Conservation (phyloP, 2,329 filamentous ascomycete species). For the Aspergillus sp. region DNA sequence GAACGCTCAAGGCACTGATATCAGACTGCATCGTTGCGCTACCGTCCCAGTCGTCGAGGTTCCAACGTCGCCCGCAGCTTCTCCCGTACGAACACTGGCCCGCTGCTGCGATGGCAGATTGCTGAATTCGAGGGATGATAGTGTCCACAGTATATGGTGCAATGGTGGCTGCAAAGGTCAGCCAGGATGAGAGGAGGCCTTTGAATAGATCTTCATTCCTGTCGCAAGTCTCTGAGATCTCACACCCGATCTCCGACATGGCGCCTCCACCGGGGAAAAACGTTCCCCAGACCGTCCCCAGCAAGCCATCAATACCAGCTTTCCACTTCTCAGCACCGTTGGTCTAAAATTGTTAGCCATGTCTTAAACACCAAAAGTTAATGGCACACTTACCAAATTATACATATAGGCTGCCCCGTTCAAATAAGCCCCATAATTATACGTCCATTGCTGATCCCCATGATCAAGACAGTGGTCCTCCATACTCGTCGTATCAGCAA, state of each 20-base stretch:
- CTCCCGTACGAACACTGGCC: slow-evolving; percentile 61
- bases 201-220: slow-evolving; percentile 74
- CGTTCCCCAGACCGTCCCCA: slow-evolving; percentile 48
- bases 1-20: slow-evolving; percentile 42
- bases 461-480: slow-evolving; percentile 51
- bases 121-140: slow-evolving; percentile 60
- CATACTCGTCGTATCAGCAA: slow-evolving; percentile 55
- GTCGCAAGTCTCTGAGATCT: slow-evolving; percentile 61
- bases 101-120: slow-evolving; percentile 61
- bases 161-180: slow-evolving; percentile 61
- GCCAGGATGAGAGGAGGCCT: slow-evolving; percentile 67
- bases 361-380: background rate
- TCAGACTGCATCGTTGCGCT: slow-evolving; percentile 40
- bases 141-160: slow-evolving; percentile 57
- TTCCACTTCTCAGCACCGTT: slow-evolving; percentile 55
- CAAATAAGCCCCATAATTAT: slow-evolving; percentile 58
- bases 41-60: slow-evolving; percentile 37
- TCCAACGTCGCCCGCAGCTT: slow-evolving; percentile 53
- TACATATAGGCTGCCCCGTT: slow-evolving; percentile 60
- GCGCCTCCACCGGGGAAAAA: slow-evolving; percentile 59
- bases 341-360: slow-evolving; percentile 32
- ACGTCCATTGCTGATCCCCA: slow-evolving; percentile 57
- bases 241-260: slow-evolving; percentile 69
- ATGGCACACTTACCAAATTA: slow-evolving; percentile 44
- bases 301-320: slow-evolving; percentile 55